These are phyloP conservation scores for Sphagnum contortum DNA, from an alignment of 225 moss, liverwort and hornwort genomes.

Conservation along the genomic window DNA sequence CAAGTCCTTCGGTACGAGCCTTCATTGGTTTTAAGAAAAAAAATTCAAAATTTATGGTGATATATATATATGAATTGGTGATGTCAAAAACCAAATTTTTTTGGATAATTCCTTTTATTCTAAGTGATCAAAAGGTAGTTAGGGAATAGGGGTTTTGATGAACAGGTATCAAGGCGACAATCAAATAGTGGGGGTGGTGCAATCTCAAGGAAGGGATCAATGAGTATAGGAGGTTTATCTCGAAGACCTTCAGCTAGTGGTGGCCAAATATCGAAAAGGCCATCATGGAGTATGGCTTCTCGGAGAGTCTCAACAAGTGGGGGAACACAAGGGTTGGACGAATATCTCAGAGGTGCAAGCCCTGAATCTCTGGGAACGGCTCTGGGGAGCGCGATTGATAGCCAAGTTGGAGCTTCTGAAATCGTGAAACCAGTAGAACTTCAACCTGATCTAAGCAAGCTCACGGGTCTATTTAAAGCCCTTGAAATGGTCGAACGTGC, in stretches of 20 bases:
- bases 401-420: constrained; percentile 26
- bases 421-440: constrained; percentile 14
- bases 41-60: no score
- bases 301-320: constrained; percentile 50
- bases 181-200: constrained; percentile 27
- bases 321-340: constrained; percentile 53
- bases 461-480: constrained; percentile 70
- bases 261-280: constrained; percentile 41
- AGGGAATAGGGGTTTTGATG: constrained; percentile 1
- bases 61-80: no score
- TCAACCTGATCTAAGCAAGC: constrained; percentile 65
- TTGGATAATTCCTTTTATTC: no score
- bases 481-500: constrained; percentile 85
- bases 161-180: constrained; percentile 62
- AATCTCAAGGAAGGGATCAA: constrained; percentile 58
- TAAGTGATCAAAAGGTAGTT: no score
- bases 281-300: constrained; percentile 52
- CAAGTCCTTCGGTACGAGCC: constrained; percentile 50
- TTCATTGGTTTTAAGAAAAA: no score
- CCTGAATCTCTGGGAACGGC: constrained; percentile 29
- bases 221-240: constrained; percentile 30
- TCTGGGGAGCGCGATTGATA: constrained; percentile 30
- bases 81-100: no score
- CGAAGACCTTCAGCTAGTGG: constrained; percentile 42
- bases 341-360: constrained; percentile 45